Percentiles rank a stretch among this genome's conserved stretches.
These are phyloP conservation scores for Psilocybe subaeruginosa DNA, from an alignment of 768 basidiomycete genomes.

Conservation along the genomic window DNA sequence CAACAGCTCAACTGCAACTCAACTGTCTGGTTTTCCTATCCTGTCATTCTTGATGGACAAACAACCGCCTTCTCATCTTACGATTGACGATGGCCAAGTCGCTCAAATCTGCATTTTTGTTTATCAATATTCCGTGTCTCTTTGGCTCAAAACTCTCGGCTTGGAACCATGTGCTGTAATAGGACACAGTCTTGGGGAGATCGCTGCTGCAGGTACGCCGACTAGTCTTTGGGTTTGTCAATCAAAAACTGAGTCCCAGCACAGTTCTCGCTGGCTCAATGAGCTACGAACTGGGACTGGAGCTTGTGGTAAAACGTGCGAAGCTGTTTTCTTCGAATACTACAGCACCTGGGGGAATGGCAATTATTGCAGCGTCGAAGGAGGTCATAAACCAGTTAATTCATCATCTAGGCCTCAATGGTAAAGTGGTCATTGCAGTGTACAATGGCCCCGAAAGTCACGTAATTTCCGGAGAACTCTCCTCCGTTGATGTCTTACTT, in stretches of 20 bases:
- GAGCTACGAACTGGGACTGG: conserved; percentile 23
- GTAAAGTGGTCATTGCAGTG: conserved; percentile 25
- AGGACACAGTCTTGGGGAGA: conserved; percentile 35
- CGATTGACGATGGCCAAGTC: conserved; percentile 21
- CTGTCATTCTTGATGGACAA: conserved; percentile 22
- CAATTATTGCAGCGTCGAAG: conserved; percentile 20
- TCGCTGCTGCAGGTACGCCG: conserved; percentile 31
- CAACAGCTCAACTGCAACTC: conserved; percentile 15
- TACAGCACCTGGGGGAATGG: conserved; percentile 26
- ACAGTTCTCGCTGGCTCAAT: conserved; percentile 28
- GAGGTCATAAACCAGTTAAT: conserved; percentile 15
- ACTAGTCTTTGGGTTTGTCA: background rate
- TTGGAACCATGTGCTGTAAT: conserved; percentile 26
- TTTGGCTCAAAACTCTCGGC: conserved; percentile 25
- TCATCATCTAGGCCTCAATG: conserved; percentile 14
- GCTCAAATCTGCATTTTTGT: conserved; percentile 35
- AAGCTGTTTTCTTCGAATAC: conserved; percentile 18
- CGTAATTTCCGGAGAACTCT: conserved; percentile 26
- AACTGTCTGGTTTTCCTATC: conserved; percentile 22
- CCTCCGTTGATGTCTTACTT: conserved; percentile 20
- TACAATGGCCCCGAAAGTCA: conserved; percentile 23
- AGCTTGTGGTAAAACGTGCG: conserved; percentile 27
- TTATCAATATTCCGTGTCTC: conserved; percentile 29
- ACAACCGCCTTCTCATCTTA: background rate
- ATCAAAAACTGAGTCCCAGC: background rate